Base-by-base conservation (phyloP, 306 rosid genomes). In the Quercus berberidifolia region DNA sequence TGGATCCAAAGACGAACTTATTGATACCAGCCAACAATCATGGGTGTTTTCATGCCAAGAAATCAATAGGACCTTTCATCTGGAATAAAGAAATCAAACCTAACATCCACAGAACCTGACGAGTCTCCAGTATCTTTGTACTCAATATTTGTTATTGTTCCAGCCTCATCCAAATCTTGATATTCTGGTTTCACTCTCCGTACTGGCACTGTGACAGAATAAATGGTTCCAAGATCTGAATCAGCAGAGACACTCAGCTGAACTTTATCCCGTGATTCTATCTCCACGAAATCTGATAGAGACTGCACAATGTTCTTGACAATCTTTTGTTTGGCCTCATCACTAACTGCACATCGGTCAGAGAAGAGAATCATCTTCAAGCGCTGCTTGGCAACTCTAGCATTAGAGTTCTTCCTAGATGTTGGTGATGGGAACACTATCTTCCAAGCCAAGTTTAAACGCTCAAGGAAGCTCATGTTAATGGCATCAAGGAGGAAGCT, bases 261-360 rank as follows among this genome's bases (percentile, higher is more conserved):
- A 82, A 95, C 99, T 87, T 95, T 95, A 81, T 95, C 99, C 79
- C 85, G 94, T 1, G 99, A 91, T 84, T 95, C 99, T 60, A 95
- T 95, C 85, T 88, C 99, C 80, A 92, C 98, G n/a, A 95, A 95
- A 80, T 92, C 99, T 51, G 99, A 95, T 30, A 95, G 83, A 71
- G 97, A 84, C 17, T 78, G 90, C 68, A 95, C 98, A 69, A 95
- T 81, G 83, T 89, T 92, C 88, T 70, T 86, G 67, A 95, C 97
- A 64, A 95, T 95, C 91, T 84, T 89, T 73, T 80, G 87, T 71
- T 95, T 95, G 71, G 98, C 99, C 89, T 95, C 97, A 1, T 95
- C 98, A 71, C 94, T 95, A 68, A 95, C 96, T 26, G 84, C 99
- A 67, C 99, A 95, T 52, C 99, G 89, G 79, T 95, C 99, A 62